Evolutionary conservation across 2,329 filamentous ascomycete species (phyloP), one percentile per base, ranked within the genome.

Genomic region (Trichoderma brevicompactum): DNA sequence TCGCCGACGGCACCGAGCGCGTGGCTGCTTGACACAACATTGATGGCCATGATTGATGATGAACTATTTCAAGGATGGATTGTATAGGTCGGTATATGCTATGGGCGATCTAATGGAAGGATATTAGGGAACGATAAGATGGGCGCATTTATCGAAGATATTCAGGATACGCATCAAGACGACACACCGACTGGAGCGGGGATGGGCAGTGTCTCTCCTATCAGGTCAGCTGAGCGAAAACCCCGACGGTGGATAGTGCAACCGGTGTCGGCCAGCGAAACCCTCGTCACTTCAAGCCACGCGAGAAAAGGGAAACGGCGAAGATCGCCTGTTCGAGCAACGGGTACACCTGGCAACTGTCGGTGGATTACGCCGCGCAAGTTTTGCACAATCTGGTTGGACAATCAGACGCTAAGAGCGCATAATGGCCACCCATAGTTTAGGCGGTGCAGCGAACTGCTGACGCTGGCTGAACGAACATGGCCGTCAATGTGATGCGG

Each of bases 21-120:
- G 13, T 69, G 50, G 41, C 69, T 64, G 65, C 69, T 74, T 43
- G 75, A 73, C 62, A 73, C 66, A 65, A 77, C 71, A 40, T 75
- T 72, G 70, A 78, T 68, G 66, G 76, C 74, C 78, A 79, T 80
- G 71, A 44, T 73, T 44, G 70, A 62, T 62, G 50, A 69, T 55
- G 65, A n/a, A n/a, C 38, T 52, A 19, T 50, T 13, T 15, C 10
- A 23, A 41, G n/a, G 58, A 34, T 23, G 36, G 38, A 12, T 34
- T 43, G 48, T 43, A 43, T 48, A 43, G 41, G 36, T 60, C 36
- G 34, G n/a, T 58, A 49, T 56, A 44, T 65, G 60, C 32, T 69
- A 46, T 65, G 48, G 10, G 28, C 32, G 38, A 32, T 62, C 17
- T 46, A 56, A 62, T 36, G 32, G 32, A 41, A 36, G 19, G 41